Evolutionary conservation across 345 rosid species (phyloP), one percentile per base, ranked within the genome.

Genomic region (Dovyalis caffra): DNA sequence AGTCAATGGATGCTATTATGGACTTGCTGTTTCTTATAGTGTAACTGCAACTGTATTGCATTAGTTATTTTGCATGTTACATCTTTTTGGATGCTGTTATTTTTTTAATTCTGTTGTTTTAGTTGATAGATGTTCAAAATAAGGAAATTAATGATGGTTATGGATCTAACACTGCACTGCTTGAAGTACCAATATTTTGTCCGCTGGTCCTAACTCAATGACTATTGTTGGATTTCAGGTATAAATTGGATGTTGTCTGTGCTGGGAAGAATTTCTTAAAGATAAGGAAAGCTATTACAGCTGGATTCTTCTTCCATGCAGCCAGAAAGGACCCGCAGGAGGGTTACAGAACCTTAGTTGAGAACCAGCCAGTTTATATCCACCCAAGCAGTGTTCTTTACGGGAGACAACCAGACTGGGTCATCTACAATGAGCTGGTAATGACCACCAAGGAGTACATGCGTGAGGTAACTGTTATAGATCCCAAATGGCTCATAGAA

Each of bases 361-460:
- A 89, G 86, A 92, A 95, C 78, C 99, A 91, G 79, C 90, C 90
- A 1, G 95, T 92, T 0, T 91, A 92, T 74, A 89, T 95, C 60
- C 99, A 95, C 60, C 97, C 97, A 29, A 91, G 97, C 70, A 92
- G 99, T 57, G 91, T 95, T 1, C 89, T 95, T 84, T 95, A 88
- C 77, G 95, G 90, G 82, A 88, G 97, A 77, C 97, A 92, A 74
- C 99, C 97, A 26, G 99, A 92, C 31, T 92, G 99, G 99, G 95
- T 91, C 65, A 92, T 92, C 57, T 95, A 92, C 76, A 92, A 92
- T 66, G 97, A 95, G 82, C 87, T 92, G 29, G 99, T 92, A 64
- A 92, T 92, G 97, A 92, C 97, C 4, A 92, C 94, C 0, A 92
- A 92, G 77, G 99, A 92, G 82, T 95, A 92, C 82, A 90, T 91